Conservation (phyloP, 768 basidiomycete species). For the Amanita jacksonii region DNA sequence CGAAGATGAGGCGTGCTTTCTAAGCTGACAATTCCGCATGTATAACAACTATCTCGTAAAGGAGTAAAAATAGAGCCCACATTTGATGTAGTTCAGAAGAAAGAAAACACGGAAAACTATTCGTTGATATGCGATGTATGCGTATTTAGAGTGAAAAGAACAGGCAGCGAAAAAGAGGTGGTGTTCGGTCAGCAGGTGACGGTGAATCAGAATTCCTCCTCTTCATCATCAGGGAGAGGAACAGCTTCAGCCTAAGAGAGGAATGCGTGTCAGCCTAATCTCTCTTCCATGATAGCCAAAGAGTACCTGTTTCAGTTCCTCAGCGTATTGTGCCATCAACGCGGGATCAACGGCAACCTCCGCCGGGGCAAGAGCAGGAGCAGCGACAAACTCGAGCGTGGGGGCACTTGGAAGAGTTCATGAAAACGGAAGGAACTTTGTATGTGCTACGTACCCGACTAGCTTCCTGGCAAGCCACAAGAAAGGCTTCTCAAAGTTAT, state of each 20-base stretch:
- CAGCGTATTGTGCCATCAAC: slow-evolving; percentile 73
- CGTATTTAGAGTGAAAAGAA: slow-evolving; percentile 17
- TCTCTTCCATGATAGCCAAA: neutral
- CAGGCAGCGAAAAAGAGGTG: slow-evolving; percentile 9
- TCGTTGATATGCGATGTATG: slow-evolving; percentile 12
- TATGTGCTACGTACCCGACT: slow-evolving; percentile 61
- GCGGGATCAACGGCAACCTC: slow-evolving; percentile 76
- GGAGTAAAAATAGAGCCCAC: neutral
- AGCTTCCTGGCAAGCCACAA: slow-evolving; percentile 98
- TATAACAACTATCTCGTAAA: neutral
- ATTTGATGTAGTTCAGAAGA: slow-evolving; percentile 2
- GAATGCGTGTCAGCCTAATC: slow-evolving; percentile 6
- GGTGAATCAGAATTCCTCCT: slow-evolving; percentile 51
- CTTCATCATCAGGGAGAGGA: slow-evolving; percentile 97
- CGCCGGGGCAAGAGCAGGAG: slow-evolving; percentile 90
- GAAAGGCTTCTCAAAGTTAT: slow-evolving; percentile 99
- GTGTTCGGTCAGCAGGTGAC: slow-evolving; percentile 9
- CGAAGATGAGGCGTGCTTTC: neutral
- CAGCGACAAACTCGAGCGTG: slow-evolving; percentile 89
- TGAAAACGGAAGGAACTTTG: neutral
- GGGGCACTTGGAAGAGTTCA: slow-evolving; percentile 48
- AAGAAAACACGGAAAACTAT: slow-evolving; percentile 14
- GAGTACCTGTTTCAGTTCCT: slow-evolving; percentile 62
- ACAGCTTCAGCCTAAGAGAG: slow-evolving; percentile 66
- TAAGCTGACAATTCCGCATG: neutral